Base-by-base conservation (phyloP, 257 asterid genomes). In the Solanum pennellii region DNA sequence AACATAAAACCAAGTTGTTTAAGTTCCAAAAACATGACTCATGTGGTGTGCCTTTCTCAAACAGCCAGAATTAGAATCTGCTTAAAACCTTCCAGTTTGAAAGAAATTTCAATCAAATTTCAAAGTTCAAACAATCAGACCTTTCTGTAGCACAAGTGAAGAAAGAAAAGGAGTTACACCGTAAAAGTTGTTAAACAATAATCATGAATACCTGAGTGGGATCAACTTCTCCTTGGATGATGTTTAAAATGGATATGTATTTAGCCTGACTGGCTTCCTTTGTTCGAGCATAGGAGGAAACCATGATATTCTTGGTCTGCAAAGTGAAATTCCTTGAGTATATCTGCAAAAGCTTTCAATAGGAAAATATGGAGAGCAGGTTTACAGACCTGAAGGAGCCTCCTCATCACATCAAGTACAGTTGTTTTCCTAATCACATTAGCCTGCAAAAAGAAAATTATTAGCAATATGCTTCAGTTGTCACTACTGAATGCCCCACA, bases 221-320 rank as follows among this genome's bases (percentile, higher is more conserved):
- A 93, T 97, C 99, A 86, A 97, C 99, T 91, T 97, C 99, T 89
- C 99, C 99, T 90, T 97, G 99, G 88, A 97, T 97, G 83, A 96
- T 97, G 90, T 97, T 97, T 90, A 97, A 91, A 85, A 97, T 96
- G 31, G 99, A 97, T 88, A 97, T 96, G 92, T 96, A 97, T 88
- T 97, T 97, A 84, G 99, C 97, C 91, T 95, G 99, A 90, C 99
- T 97, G 76, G 99, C 99, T 91, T 93, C 98, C 93, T 97, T 97
- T 62, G 99, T 89, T 84, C 98, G 94, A 77, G 99, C 94, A 91
- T 92, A 90, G 56, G 99, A 94, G 27, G 99, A 97, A 91, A 97
- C 99, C 99, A 97, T 97, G 84, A 96, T 96, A 89, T 97, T 97
- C 89, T 97, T 97, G 45, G 99, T 92, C 99, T 97, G 98, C 86